phyloP scores from a whole-genome alignment of 306 rosid species.

The Sicyos baderoa region DNA sequence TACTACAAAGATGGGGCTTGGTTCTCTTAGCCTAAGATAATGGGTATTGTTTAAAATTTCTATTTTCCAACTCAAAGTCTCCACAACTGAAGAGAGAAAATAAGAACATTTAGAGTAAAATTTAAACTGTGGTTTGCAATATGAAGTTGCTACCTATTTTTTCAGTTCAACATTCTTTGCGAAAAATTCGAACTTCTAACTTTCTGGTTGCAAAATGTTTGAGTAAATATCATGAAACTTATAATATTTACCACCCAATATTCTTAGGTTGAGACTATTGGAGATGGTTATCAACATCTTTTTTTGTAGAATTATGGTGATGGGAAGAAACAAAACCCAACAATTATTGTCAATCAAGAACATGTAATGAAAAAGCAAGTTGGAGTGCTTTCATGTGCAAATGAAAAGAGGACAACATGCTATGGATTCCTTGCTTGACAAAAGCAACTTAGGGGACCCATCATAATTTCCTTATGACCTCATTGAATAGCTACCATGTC shows the following conservation, averaged over 20 bases:
- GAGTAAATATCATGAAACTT: neutral
- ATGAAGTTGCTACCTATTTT: no score
- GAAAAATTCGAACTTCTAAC: no score
- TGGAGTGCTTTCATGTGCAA: conserved; percentile 19
- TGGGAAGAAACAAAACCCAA: conserved; percentile 12
- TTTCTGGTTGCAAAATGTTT: no score
- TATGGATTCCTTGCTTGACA: conserved; percentile 14
- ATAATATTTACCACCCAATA: neutral
- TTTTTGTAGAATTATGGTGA: neutral
- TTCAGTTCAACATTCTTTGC: no score
- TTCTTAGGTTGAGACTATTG: neutral
- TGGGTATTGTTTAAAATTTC: no score
- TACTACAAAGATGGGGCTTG: no score
- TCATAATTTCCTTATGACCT: neutral
- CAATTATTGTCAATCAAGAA: conserved; percentile 17
- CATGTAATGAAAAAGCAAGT: conserved; percentile 19
- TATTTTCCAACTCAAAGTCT: no score
- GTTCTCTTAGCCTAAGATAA: no score
- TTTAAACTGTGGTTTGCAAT: no score
- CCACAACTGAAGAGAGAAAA: no score
- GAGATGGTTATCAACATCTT: neutral
- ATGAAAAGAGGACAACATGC: conserved; percentile 13
- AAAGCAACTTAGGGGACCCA: conserved; percentile 10
- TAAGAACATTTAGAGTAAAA: no score
- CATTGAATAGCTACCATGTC: conserved; percentile 10